Evolutionary conservation across 768 basidiomycete species (phyloP), one percentile per base, ranked within the genome.

Genomic region (Panaeolus cyanescens): DNA sequence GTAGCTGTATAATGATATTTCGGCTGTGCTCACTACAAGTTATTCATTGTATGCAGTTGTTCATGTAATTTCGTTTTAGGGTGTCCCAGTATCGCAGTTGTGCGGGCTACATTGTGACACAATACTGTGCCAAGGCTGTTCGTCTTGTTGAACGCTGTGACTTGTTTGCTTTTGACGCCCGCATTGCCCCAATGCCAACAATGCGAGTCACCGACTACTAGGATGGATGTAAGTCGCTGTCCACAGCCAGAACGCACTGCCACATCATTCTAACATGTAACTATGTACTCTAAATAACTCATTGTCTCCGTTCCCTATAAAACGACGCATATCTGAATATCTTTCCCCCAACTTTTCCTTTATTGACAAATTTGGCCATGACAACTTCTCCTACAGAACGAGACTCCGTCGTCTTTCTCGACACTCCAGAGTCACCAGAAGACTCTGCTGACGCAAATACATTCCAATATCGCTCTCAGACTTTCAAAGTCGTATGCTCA

Each of bases 1-100:
- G 63, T 73, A 15, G 56, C 22, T 34, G 22, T 58, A 22, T 25
- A 13, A 7, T 39, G 37, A n/a, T 13, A 17, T 15, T n/a, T 39
- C 12, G 6, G 19, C 37, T 13, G 37, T 19, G 19, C 37, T 10
- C n/a, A 13, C 36, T 13, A 37, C 36, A 13, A 37, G 12, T 37
- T 13, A 10, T 37, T 10, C n/a, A 42, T 20, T 42, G n/a, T 8
- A 22, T 20, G 39, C 19, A 42, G 20, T 42, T 20, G 39, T 20
- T 17, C 19, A 20, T 42, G 9, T 22, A 42, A 7, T n/a, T 42
- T 42, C 15, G 19, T 20, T 17, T 42, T 17, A 5, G 8, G 39
- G 15, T n/a, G 6, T 5, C 39, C 19, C 39, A 1, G 39, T 22
- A 4, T 42, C 19, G 39, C 19, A 42, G 39, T 22, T 7, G 22